Base-by-base conservation (phyloP, 2,329 filamentous ascomycete genomes). In the Coleophoma cylindrospora region DNA sequence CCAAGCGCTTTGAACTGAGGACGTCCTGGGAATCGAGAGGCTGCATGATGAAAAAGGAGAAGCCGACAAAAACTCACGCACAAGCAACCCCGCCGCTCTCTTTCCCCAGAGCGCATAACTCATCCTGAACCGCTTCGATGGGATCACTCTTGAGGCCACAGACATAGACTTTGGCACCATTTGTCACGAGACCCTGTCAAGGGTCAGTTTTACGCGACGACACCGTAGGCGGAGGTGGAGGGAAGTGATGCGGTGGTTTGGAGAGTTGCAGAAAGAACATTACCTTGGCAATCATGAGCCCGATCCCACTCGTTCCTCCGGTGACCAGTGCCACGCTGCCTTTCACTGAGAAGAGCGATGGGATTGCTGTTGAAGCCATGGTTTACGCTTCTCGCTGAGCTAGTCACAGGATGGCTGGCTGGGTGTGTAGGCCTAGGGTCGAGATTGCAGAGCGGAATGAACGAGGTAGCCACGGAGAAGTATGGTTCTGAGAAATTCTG, bases 331-430 rank as follows among this genome's bases (percentile, higher is more conserved):
- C 73, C 5, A 74, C 66, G 32, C 69, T 61, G 17, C 69, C 71
- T 52, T 69, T 68, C 40, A 75, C 66, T 43, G 72, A 47, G 68
- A 70, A 50, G 74, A 87, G 64, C 70, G 71, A 53, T 63, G 83
- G 51, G 63, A 55, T 53, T 34, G 53, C 50, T 13, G 55, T 54
- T n/a, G 54, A 57, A 19, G 55, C 66, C 56, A 68, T 73, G 55
- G 55, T 83, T 72, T 22, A n/a, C 11, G 14, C 40, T 41, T 13
- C 10, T 41, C 22, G 12, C 5, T 4, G 40, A 41, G 40, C 40
- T 13, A 19, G 40, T 27, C 27, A 7, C 3, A 6, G 4, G 27
- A 10, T 27, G 27, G 9, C 27, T 27, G 4, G 22, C n/a, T 19
- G 9, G 27, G 7, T 27, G 27, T 27, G 27, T 27, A 10, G 9